Percentiles rank a stretch among this genome's conserved stretches.
Conservation (phyloP, 2,329 filamentous ascomycete genomes). For the Aspergillus sp. region DNA sequence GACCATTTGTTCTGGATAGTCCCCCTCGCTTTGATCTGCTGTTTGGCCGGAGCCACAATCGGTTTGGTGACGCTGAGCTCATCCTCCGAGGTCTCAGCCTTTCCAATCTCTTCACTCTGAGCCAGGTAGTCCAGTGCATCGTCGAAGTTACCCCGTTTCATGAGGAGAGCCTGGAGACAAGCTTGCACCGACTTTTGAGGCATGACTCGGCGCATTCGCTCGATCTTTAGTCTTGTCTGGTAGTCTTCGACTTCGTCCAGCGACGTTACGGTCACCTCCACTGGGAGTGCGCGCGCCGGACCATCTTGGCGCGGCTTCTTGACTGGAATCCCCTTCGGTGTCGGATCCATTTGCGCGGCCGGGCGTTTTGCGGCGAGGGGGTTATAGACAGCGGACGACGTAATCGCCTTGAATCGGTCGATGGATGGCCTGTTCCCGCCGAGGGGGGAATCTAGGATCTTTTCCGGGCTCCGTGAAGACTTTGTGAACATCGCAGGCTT, state of each 20-base stretch:
- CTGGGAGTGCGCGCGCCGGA: conserved; percentile 48
- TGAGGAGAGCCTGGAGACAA: conserved; percentile 51
- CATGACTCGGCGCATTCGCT: conserved; percentile 51
- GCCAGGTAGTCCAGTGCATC: conserved; percentile 53
- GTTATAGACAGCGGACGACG: conserved; percentile 42
- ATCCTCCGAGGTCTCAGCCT: conserved; percentile 39
- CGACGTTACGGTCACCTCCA: conserved; percentile 40
- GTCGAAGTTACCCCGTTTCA: conserved; percentile 53
- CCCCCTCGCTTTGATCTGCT: conserved; percentile 54
- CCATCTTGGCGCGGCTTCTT: conserved; percentile 43
- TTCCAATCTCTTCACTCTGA: conserved; percentile 33
- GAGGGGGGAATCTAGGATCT: conserved; percentile 43
- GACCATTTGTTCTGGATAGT: conserved; percentile 61
- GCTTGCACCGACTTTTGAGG: conserved; percentile 46
- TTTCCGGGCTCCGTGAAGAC: conserved; percentile 39
- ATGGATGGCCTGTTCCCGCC: conserved; percentile 23
- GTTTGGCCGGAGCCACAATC: conserved; percentile 42
- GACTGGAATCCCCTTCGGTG: conserved; percentile 33
- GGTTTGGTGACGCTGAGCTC: conserved; percentile 32
- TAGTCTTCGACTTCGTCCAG: conserved; percentile 54
- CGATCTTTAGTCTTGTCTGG: conserved; percentile 50
- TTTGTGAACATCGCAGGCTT: conserved; percentile 58
- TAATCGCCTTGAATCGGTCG: conserved; percentile 45
- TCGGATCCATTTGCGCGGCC: conserved; percentile 45
- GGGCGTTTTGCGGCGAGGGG: conserved; percentile 40